Evolutionary conservation across 2,329 filamentous ascomycete species (phyloP).

Genomic region (Rhexocercosporidium sp.): DNA sequence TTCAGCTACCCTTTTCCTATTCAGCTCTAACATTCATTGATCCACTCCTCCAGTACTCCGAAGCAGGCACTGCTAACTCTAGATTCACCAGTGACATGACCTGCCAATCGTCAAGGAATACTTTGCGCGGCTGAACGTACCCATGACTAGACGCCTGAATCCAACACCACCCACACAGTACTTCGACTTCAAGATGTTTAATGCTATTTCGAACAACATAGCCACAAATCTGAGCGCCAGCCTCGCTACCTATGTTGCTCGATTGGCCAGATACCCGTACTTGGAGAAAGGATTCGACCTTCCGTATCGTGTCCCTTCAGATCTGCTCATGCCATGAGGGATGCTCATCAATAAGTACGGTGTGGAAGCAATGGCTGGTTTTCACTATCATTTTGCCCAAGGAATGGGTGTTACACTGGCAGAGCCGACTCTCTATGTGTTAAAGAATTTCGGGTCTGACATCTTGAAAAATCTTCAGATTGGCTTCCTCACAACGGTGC

Average conservation of each 20-base stretch:
- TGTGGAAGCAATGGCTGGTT: slow-evolving; percentile 49
- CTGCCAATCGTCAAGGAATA: slow-evolving; percentile 48
- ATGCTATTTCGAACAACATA: slow-evolving; percentile 3
- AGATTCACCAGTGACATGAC: slow-evolving; percentile 3
- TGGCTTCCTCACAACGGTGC: slow-evolving; percentile 24
- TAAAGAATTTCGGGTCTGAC: slow-evolving; percentile 46
- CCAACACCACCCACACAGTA: slow-evolving; percentile 31
- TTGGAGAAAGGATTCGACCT: slow-evolving; percentile 49
- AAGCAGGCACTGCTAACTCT: background rate
- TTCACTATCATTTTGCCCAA: slow-evolving; percentile 48
- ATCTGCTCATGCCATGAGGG: slow-evolving; percentile 32
- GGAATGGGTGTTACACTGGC: slow-evolving; percentile 52
- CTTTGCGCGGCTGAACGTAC: slow-evolving; percentile 41
- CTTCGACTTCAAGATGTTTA: slow-evolving; percentile 45
- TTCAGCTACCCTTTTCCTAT: background rate
- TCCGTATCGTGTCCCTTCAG: slow-evolving; percentile 27
- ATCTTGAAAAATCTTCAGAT: slow-evolving; percentile 23
- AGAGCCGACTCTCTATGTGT: slow-evolving; percentile 51
- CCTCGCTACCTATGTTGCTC: slow-evolving; percentile 20
- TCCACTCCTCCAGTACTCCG: background rate
- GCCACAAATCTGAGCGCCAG: background rate
- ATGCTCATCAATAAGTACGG: slow-evolving; percentile 38
- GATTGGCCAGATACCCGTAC: slow-evolving; percentile 43
- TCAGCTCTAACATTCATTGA: background rate
- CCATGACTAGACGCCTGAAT: background rate